Conservation (phyloP, 371 early-diverging fungal species). For the Zancudomyces culisetae region DNA sequence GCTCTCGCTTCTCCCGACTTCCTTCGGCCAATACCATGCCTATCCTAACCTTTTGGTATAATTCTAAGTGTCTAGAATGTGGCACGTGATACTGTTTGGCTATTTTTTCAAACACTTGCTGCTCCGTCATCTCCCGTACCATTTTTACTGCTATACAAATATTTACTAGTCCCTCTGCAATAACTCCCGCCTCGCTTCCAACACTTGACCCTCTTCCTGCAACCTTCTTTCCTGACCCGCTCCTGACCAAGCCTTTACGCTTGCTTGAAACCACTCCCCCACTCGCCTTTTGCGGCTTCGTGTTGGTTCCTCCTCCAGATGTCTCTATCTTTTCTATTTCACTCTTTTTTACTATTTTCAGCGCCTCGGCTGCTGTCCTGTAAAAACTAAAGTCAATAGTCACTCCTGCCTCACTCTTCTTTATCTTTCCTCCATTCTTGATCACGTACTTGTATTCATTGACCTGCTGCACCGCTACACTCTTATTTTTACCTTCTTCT, state of each 20-base stretch:
- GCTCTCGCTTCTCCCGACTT: constrained; percentile 26
- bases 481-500: background rate
- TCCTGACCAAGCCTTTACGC: background rate
- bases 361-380: constrained; percentile 21
- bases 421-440: constrained; percentile 3
- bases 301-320: background rate
- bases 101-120: constrained; percentile 28
- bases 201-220: background rate
- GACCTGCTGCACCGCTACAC: constrained; percentile 3
- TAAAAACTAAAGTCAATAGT: constrained; percentile 18
- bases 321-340: background rate
- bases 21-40: constrained; percentile 31
- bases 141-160: constrained; percentile 10
- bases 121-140: constrained; percentile 4
- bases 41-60: constrained; percentile 60
- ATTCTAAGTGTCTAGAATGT: constrained; percentile 46
- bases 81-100: constrained; percentile 49
- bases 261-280: no score
- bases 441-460: constrained; percentile 19
- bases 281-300: background rate
- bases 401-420: constrained; percentile 6
- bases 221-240: background rate
- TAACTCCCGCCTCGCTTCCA: no score
- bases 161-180: constrained; percentile 17
- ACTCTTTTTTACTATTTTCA: constrained; percentile 8